These are phyloP conservation scores for Draba incana DNA, from an alignment of 345 rosid genomes.

Conservation along the genomic window DNA sequence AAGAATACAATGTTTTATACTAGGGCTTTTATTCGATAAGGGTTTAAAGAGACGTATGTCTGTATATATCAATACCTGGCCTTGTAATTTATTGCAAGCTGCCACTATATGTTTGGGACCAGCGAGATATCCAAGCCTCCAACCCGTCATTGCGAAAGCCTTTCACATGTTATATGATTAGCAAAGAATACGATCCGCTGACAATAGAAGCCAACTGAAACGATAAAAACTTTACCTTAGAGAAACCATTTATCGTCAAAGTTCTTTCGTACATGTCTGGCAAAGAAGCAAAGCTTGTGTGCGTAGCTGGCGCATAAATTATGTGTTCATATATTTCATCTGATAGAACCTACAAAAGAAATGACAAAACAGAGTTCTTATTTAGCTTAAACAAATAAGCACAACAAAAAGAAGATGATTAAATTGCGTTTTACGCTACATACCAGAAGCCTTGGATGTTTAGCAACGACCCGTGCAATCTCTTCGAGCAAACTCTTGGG, in stretches of 20 bases:
- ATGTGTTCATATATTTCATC: conserved; percentile 99
- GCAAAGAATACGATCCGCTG: neutral
- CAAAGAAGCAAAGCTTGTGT: conserved; percentile 92
- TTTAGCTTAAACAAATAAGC: conserved; percentile 1
- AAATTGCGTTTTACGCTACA: neutral
- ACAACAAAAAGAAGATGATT: neutral
- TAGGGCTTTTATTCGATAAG: neutral
- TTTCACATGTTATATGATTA: conserved; percentile 46
- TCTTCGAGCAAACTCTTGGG: conserved; percentile 86
- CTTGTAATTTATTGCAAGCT: conserved; percentile 94
- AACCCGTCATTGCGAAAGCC: conserved; percentile 99
- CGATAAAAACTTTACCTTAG: conserved; percentile 62
- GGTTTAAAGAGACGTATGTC: neutral
- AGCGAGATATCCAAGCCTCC: conserved; percentile 96
- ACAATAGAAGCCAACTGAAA: conserved; percentile 9
- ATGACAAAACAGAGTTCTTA: neutral
- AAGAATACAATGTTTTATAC: neutral
- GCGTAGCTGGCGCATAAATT: conserved; percentile 88
- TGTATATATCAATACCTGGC: conserved; percentile 65
- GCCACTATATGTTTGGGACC: conserved; percentile 93
- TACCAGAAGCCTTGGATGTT: conserved; percentile 98
- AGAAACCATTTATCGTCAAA: conserved; percentile 91
- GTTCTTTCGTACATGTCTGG: conserved; percentile 97
- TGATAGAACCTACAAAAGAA: conserved; percentile 67
- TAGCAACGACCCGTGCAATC: conserved; percentile 82